Base-by-base conservation (phyloP, 164 flowering plant species). In the Tetracentron sinense region DNA sequence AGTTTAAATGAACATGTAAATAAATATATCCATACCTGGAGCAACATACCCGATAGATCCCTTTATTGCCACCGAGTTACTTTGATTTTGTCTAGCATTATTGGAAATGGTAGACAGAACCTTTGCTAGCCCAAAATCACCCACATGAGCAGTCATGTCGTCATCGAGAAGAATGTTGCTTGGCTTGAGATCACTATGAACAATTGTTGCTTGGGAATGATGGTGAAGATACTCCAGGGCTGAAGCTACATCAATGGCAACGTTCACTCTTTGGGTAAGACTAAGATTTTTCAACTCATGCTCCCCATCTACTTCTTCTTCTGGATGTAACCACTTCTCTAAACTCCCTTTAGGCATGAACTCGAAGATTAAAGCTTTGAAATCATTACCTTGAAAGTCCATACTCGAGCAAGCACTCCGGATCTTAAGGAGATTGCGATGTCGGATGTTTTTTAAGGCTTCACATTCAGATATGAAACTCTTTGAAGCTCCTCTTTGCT, bases 171-270 rank as follows among this genome's bases (percentile, higher is more conserved):
- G 47, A 22, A 72, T 48, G 35, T 72, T 72, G 38, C 63, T 56
- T 3, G 75, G 72, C 49, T 74, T 74, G 17, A 74, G 4, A 58
- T 74, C 77, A 54, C 74, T 54, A 51, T 74, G 78, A 23, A 70
- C 33, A 3, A 74, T 46, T 2, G 62, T 61, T 1, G 21, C 54
- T 22, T 35, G 56, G 27, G 29, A 63, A 4, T 64, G 53, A 27
- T 67, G 42, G 38, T 74, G 78, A 15, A 74, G 71, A 66, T 74
- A 71, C 0, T 70, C 66, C 6, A 74, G 30, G n/a, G 74, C 74
- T 58, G 7, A 47, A 20, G 74, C 74, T 23, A 74, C 72, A 60
- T 74, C 75, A 22, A 74, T 70, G 12, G 69, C 66, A 7, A 74
- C 63, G 47, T 63, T 67, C 38, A 74, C 17, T 25, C 69, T 66